Evolutionary conservation across 2,329 filamentous ascomycete genomes (phyloP), one percentile per base, ranked within the genome.

Genomic region (Colletotrichum eleusines): DNA sequence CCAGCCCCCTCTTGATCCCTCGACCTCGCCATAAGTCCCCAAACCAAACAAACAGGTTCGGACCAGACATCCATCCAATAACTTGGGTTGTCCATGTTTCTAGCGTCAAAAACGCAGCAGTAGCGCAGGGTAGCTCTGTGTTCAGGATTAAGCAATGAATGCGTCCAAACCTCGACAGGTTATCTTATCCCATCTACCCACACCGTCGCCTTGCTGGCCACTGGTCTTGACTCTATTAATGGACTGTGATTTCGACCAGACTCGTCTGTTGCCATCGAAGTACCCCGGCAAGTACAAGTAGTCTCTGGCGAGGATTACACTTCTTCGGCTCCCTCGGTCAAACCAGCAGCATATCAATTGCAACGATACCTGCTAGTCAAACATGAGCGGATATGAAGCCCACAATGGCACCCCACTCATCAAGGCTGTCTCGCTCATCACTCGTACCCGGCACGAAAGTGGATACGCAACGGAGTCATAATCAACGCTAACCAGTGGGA

Each of bases 301-400:
- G 8, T 12, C n/a, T 20, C n/a, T 58, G 46, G 51, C 57, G 33
- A 55, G 63, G 48, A 58, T 50, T 50, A 58, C 57, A 20, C 50
- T 62, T 70, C 51, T 58, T 62, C 57, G 63, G 64, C 50, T 20
- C 50, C 57, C 63, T n/a, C 31, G n/a, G 50, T 38, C 63, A 62
- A 62, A 28, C 42, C 57, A 57, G 57, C 63, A 67, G 55, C 57
- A n/a, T 58, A 26, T 57, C 68, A 67, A 71, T 64, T 40, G 57
- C 57, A 57, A 51, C 35, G 48, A 67, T 67, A 31, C 51, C 57
- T 58, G 51, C 57, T 71, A 71, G 68, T 67, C 68, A 71, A 71
- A 67, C 63, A 46, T 51, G 57, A 58, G 68, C 68, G 57, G 51
- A 62, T 38, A 44, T 38, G 40, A 40, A 67, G 57, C 57, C 63